phyloP scores from a whole-genome alignment of 1,139 yeast species.

The Petasospora fabianii region DNA sequence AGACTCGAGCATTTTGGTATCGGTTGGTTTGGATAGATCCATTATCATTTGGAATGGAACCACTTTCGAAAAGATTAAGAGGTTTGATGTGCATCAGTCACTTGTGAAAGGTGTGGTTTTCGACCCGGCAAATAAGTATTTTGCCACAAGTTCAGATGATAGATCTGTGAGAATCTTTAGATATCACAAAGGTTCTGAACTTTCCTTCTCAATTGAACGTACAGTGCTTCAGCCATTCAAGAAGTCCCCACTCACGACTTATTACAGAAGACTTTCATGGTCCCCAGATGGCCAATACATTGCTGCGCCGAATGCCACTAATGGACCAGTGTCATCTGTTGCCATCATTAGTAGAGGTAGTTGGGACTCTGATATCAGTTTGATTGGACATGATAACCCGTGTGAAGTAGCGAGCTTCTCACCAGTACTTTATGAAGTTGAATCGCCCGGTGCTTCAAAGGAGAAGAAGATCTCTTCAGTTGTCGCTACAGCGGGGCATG shows the following conservation, averaged over 20 bases:
- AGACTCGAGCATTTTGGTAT: slow-evolving; percentile 81
- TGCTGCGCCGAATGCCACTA: slow-evolving; percentile 95
- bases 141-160: slow-evolving; percentile 96
- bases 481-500: slow-evolving; percentile 79
- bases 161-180: slow-evolving; percentile 84
- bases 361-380: slow-evolving; percentile 85
- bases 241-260: slow-evolving; percentile 88
- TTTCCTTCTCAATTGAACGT: slow-evolving; percentile 83
- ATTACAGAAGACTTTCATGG: slow-evolving; percentile 92
- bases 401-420: slow-evolving; percentile 92
- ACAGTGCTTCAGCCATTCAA: slow-evolving; percentile 79
- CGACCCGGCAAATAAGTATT: slow-evolving; percentile 96
- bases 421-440: slow-evolving; percentile 56
- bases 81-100: slow-evolving; percentile 90
- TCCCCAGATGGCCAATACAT: slow-evolving; percentile 97
- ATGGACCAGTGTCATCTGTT: slow-evolving; percentile 92
- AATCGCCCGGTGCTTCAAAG: slow-evolving; percentile 17
- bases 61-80: slow-evolving; percentile 83
- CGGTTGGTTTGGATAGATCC: slow-evolving; percentile 90
- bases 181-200: slow-evolving; percentile 74
- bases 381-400: slow-evolving; percentile 96
- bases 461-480: slow-evolving; percentile 38
- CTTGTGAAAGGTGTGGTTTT: slow-evolving; percentile 96
- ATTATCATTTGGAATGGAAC: slow-evolving; percentile 92
- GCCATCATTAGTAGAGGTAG: slow-evolving; percentile 86